Base-by-base conservation (phyloP, 1,139 yeast species). In the Hanseniaspora gamundiae region DNA sequence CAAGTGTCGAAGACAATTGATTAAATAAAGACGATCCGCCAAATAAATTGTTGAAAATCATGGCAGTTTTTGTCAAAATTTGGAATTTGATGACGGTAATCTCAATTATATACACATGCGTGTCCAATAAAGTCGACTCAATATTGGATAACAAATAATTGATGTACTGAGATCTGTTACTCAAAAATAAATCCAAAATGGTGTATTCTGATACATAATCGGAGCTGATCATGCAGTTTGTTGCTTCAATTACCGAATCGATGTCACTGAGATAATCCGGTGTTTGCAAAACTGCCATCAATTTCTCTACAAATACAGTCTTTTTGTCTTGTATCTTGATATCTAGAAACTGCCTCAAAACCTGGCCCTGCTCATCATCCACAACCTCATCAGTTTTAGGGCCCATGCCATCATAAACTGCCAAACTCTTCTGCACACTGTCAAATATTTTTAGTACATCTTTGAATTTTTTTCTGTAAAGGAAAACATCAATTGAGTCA, bases 71-170 rank as follows among this genome's bases (percentile, higher is more conserved):
- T 40, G 67, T 68, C 45, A 79, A 66, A 38, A 70, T 65, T 51
- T 75, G 76, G 59, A 78, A 77, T 47, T 76, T 66, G 28, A 78
- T 74, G n/a, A 76, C 69, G 2, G 83, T 75, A 13, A 75, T 65
- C 50, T 78, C 81, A 2, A 75, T 65, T 35, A 79, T 61, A 55
- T 75, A 78, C 38, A 65, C 66, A n/a, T 71, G 69, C 8, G 76
- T 67, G 47, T 74, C 76, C 10, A 80, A 81, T 47, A 72, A 69
- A 42, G 78, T 70, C 28, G 70, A 72, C n/a, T 24, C 20, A 22
- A 78, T 71, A 41, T 65, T 68, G 29, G 71, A 57, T 10, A 71
- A 62, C 29, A 78, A 62, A 20, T 65, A 59, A 28, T 65, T 66
- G 27, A 78, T 71, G 38, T 67, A 64, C 14, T 58, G 58, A 2